Evolutionary conservation across 208 protist genomes (phyloP).

Genomic region (Crithidia bombi): DNA sequence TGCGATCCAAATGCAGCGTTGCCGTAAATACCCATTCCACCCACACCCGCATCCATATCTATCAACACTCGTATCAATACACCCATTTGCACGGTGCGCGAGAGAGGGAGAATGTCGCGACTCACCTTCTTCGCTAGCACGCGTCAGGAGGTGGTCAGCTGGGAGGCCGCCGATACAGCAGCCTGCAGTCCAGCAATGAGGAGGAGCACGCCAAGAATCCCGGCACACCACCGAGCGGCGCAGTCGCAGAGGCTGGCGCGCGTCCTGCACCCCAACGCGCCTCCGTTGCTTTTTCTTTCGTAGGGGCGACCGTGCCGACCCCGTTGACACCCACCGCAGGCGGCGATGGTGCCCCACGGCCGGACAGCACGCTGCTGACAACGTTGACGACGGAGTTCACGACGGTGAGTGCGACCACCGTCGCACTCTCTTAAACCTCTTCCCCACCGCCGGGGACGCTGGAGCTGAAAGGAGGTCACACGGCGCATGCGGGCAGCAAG

Average conservation of each 20-base stretch:
- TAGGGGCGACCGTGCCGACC: not conserved
- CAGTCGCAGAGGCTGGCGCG: not conserved
- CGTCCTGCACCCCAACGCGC: not conserved
- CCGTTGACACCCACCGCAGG: not conserved
- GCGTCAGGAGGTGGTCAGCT: slow-evolving; percentile 31
- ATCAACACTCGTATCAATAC: no score
- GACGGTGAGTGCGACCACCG: slow-evolving; percentile 10
- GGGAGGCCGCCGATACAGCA: slow-evolving; percentile 14
- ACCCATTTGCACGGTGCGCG: no score
- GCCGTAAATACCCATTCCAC: no score
- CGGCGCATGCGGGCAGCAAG: not conserved
- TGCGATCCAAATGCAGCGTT: no score
- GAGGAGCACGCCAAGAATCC: not conserved
- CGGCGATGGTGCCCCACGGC: not conserved
- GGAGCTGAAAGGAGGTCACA: not conserved
- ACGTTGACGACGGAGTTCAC: slow-evolving; percentile 9
- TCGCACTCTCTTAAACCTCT: not conserved
- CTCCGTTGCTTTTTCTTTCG: not conserved
- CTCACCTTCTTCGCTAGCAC: slow-evolving; percentile 33
- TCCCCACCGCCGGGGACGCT: slow-evolving; percentile 11
- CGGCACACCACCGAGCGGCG: not conserved
- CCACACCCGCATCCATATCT: no score
- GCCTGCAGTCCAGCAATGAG: slow-evolving; percentile 11
- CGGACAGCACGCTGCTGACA: not conserved
- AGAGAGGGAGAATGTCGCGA: slow-evolving; percentile 22